Percentiles rank a stretch among this genome's conserved stretches.
Evolutionary conservation across 2,329 filamentous ascomycete species (phyloP).

Genomic region (Paecilomyces niveus): DNA sequence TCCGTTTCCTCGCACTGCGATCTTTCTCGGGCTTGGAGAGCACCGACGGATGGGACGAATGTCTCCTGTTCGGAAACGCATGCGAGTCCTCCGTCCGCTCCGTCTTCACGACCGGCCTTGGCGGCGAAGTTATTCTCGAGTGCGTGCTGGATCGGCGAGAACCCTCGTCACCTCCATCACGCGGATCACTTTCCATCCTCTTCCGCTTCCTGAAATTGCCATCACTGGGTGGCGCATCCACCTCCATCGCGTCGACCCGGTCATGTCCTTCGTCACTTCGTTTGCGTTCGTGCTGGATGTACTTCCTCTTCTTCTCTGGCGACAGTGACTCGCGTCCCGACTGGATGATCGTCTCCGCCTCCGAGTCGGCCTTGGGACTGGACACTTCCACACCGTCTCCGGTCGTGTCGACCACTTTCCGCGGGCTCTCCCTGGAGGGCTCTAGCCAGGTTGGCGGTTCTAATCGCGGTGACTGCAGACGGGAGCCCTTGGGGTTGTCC

Average conservation of each 20-base stretch:
- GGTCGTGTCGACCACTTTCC: constrained; percentile 15
- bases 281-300: constrained; percentile 31
- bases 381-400: constrained; percentile 27
- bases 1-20: constrained; percentile 26
- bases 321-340: constrained; percentile 39
- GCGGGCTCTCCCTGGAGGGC: constrained; percentile 14
- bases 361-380: constrained; percentile 39
- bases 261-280: constrained; percentile 20
- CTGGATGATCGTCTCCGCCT: constrained; percentile 44
- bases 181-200: constrained; percentile 19
- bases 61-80: constrained; percentile 15
- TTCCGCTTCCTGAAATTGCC: constrained; percentile 23
- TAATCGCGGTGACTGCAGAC: constrained; percentile 8
- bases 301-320: constrained; percentile 39
- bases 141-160: constrained; percentile 18
- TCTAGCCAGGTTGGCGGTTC: constrained; percentile 2
- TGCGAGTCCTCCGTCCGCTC: constrained; percentile 27
- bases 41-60: constrained; percentile 11
- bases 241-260: constrained; percentile 11
- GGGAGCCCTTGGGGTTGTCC: constrained; percentile 11
- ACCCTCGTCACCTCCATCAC: constrained; percentile 13
- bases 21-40: constrained; percentile 12
- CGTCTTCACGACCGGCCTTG: constrained; percentile 25
- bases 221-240: constrained; percentile 15
- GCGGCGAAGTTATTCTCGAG: constrained; percentile 19